phyloP scores from a whole-genome alignment of 192 early-diverging fungal species.

The Coemansia sp. region DNA sequence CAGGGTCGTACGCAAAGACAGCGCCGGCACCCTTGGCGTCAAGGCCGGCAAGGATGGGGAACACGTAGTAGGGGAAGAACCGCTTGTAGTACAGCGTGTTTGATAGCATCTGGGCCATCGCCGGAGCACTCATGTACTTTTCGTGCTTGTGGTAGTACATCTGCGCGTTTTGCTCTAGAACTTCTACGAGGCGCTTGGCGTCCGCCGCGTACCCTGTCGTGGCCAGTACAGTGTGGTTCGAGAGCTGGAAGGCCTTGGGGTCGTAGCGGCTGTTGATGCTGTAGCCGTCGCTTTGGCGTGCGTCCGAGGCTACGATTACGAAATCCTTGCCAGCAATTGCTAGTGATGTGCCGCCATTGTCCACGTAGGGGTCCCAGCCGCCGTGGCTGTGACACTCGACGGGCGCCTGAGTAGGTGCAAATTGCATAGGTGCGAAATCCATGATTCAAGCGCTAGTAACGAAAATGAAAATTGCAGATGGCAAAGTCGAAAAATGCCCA shows the following conservation, averaged over 20 bases:
- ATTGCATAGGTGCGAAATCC: constrained; percentile 26
- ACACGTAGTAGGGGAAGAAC: constrained; percentile 97
- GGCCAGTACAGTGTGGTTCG: constrained; percentile 82
- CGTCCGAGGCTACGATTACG: constrained; percentile 93
- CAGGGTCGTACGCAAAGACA: constrained; percentile 92
- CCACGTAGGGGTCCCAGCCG: constrained; percentile 88
- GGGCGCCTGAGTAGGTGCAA: constrained; percentile 16
- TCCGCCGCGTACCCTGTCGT: constrained; percentile 92
- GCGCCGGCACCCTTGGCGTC: constrained; percentile 88
- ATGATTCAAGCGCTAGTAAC: constrained; percentile 1
- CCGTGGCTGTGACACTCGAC: constrained; percentile 47
- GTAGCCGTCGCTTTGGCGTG: constrained; percentile 94
- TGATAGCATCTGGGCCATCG: constrained; percentile 94
- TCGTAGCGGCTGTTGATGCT: constrained; percentile 92
- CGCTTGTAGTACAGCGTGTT: constrained; percentile 90
- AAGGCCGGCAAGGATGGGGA: constrained; percentile 87
- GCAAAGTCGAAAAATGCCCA: not conserved
- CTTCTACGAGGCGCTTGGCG: constrained; percentile 79
- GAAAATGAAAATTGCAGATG: not conserved
- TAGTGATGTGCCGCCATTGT: constrained; percentile 85
- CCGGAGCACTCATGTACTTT: constrained; percentile 80
- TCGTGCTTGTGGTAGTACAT: constrained; percentile 93
- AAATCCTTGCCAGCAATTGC: constrained; percentile 97
- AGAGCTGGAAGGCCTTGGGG: constrained; percentile 89
- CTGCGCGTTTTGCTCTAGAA: constrained; percentile 86